Base-by-base conservation (phyloP, 441 rosid species). In the Adansonia rubrostipa region DNA sequence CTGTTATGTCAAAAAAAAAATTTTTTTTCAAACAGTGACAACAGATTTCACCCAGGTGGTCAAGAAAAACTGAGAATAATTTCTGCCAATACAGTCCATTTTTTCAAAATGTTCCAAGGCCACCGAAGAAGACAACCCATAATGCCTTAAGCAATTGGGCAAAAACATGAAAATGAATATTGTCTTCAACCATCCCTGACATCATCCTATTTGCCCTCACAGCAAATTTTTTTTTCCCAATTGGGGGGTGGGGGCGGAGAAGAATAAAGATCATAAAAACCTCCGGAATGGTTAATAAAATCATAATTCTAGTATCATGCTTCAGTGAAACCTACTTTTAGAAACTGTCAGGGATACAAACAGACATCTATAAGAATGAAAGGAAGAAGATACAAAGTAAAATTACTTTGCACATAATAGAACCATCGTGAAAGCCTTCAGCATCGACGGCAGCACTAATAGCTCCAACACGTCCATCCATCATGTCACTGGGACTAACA, bases 401-500 rank as follows among this genome's bases (percentile, higher is more conserved):
- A 22, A 45, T 91, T 90, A 96, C 98, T 96, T 96, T 74, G 99
- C 98, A 0, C 98, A 96, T 94, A 88, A 96, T 96, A 63, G 98
- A 92, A 73, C 94, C 99, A 81, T 96, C 86, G 62, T 92, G 89
- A 85, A 92, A 96, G 72, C 99, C 99, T 86, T 91, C 97, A 48
- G 92, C 89, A 84, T 96, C 99, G 76, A 94, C 97, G 78, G 99
- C 98, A 73, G 88, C 81, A 50, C 99, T 91, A 53, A 96, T 88
- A 15, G 99, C 98, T 65, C 97, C 97, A 1, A 94, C 93, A 67
- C 99, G 97, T 7, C 98, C 99, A 85, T 96, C 99, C 99, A 96
- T 96, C 99, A 96, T 96, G 84, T 96, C 99, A 85, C 99, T 96
- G 5, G 99, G 98, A 85, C 98, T 92, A 57, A 96, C 93, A 80